Base-by-base conservation (phyloP, 2,329 filamentous ascomycete species). In the Neofusicoccum kwambonambiense region DNA sequence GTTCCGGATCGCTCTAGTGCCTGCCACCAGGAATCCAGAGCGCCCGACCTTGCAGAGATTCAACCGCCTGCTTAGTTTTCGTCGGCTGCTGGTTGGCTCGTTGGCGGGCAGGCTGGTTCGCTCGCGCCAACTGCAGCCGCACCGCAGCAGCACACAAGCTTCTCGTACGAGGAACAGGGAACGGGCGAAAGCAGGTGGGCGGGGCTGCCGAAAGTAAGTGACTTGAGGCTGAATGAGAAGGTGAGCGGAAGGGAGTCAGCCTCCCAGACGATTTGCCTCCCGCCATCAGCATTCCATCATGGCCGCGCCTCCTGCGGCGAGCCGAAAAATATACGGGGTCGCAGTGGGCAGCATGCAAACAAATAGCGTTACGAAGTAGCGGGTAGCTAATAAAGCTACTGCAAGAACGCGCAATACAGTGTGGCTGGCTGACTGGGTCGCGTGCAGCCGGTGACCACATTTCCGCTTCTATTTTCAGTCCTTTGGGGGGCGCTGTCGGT, bases 341-440 rank as follows among this genome's bases (percentile, higher is more conserved):
- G 56, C 56, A 60, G 42, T 60, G 56, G 52, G 22, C 56, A 60
- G 27, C 42, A 60, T 60, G 56, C 56, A 60, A 34, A 60, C 56
- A 47, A 19, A 31, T 60, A 47, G 56, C 31, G 56, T 60, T 60
- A 60, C 56, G 56, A 60, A 58, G 39, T 34, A 58, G 54, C 54
- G 54, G 54, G 39, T 45, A 34, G 39, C 39, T 58, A 45, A 58
- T 58, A 31, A 58, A 60, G 56, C 56, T 60, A 60, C 56, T 60
- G 56, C 56, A 60, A 45, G 56, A 45, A 60, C 56, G 56, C 56
- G 56, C 56, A 60, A 60, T 60, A 47, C 56, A 47, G 56, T 60
- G 56, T 60, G 56, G 56, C 31, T 60, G 31, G 34, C 50, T 50
- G 22, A 34, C 47, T 52, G 31, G 31, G 42, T 60, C 56, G 54